phyloP scores from a whole-genome alignment of 768 basidiomycete species.

The Exidia glandulosa region DNA sequence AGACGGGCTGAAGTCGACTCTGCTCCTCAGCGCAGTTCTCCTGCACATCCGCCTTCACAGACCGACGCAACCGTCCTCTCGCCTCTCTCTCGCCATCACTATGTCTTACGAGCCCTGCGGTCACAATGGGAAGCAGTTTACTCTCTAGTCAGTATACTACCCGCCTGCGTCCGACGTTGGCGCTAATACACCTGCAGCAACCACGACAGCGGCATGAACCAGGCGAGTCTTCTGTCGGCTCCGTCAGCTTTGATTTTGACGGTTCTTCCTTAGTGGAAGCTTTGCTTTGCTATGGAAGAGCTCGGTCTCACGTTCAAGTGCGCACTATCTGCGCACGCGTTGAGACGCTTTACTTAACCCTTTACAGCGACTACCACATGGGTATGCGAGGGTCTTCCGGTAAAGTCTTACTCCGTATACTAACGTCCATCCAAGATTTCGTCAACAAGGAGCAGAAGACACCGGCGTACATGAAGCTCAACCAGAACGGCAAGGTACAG shows the following conservation, averaged over 20 bases:
- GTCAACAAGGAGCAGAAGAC: conserved; percentile 20
- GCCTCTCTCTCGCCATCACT: neutral
- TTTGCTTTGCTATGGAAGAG: neutral
- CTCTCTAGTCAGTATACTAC: conserved; percentile 9
- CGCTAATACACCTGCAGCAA: neutral
- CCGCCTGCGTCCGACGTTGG: neutral
- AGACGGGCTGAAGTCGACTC: too few relatives aligned
- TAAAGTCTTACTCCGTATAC: neutral
- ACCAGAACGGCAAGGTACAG: neutral
- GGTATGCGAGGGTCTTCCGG: conserved; percentile 3
- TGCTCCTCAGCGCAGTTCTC: neutral
- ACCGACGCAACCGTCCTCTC: neutral
- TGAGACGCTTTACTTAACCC: neutral
- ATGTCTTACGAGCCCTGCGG: neutral
- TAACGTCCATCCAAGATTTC: neutral
- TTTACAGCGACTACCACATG: conserved; percentile 14
- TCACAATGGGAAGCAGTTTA: conserved; percentile 17
- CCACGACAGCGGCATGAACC: conserved; percentile 3
- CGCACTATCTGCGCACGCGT: neutral
- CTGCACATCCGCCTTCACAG: neutral
- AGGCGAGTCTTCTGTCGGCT: neutral
- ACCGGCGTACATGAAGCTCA: conserved; percentile 1
- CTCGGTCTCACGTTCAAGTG: conserved; percentile 1
- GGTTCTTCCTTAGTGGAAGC: neutral
- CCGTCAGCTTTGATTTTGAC: neutral